Evolutionary conservation across 176 grass and related monocot species (phyloP).

Genomic region (Phoenix dactylifera): DNA sequence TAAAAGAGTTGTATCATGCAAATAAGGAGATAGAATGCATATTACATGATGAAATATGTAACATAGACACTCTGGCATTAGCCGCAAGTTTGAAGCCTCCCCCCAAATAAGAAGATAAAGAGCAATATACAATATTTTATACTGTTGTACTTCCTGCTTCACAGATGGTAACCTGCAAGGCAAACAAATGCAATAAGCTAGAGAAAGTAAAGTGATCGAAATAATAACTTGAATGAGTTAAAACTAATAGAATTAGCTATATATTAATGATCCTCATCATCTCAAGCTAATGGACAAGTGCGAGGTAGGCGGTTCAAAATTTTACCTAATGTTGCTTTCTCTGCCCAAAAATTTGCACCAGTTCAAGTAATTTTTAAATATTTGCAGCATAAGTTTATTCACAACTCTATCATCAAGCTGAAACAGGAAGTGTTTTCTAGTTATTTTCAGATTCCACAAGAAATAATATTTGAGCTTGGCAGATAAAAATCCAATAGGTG

Average conservation of each 20-base stretch:
- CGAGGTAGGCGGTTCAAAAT: neutral
- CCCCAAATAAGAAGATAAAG: slow-evolving; percentile 99
- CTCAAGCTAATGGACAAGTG: no score
- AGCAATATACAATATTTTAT: slow-evolving; percentile 91
- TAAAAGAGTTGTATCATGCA: neutral
- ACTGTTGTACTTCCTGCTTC: slow-evolving; percentile 90
- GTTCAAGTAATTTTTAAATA: slow-evolving; percentile 82
- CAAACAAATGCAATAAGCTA: slow-evolving; percentile 1
- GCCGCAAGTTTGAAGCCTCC: slow-evolving; percentile 79
- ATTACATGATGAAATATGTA: slow-evolving; percentile 90
- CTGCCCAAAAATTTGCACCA: slow-evolving; percentile 95
- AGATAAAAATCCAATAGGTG: neutral
- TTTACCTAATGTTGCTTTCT: slow-evolving; percentile 89
- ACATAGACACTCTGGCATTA: slow-evolving; percentile 95
- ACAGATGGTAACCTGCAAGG: slow-evolving; percentile 68
- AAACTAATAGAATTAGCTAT: no score
- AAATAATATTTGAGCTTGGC: slow-evolving; percentile 7
- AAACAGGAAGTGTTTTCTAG: slow-evolving; percentile 15
- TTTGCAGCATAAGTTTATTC: slow-evolving; percentile 75
- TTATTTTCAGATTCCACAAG: slow-evolving; percentile 20
- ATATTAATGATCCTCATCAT: no score
- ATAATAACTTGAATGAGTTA: neutral
- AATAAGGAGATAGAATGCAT: slow-evolving; percentile 5
- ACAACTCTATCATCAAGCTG: slow-evolving; percentile 97
- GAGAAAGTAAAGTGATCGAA: neutral